phyloP scores from a whole-genome alignment of 169 alveolate species.

The Plasmodium ovale region DNA sequence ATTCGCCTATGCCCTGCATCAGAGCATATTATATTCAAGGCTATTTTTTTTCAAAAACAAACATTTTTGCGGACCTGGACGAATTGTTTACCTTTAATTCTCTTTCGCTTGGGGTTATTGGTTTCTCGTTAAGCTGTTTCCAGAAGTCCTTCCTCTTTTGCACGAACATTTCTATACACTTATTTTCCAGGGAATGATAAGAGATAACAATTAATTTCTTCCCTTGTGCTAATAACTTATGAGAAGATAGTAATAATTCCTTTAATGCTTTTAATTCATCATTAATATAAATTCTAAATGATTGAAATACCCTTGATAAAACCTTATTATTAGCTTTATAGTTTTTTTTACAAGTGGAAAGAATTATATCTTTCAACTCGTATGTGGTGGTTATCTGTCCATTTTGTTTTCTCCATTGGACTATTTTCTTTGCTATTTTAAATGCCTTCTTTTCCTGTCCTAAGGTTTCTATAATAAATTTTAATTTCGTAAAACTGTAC shows the following conservation, averaged over 20 bases:
- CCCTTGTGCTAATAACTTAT: slow-evolving; percentile 75
- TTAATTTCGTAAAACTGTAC: slow-evolving; percentile 40
- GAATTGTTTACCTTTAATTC: slow-evolving; percentile 66
- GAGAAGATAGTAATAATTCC: slow-evolving; percentile 75
- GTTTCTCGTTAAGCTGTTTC: slow-evolving; percentile 20
- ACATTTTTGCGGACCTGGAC: slow-evolving; percentile 75
- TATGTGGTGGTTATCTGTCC: slow-evolving; percentile 78
- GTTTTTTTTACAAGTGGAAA: slow-evolving; percentile 76
- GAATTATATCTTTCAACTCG: slow-evolving; percentile 77
- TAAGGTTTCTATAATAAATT: slow-evolving; percentile 43
- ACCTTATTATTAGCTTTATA: slow-evolving; percentile 78
- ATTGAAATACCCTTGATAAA: slow-evolving; percentile 84
- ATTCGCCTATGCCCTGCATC: not conserved
- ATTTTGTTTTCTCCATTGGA: slow-evolving; percentile 70
- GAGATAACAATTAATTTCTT: slow-evolving; percentile 80
- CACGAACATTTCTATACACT: slow-evolving; percentile 73
- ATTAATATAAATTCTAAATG: slow-evolving; percentile 83
- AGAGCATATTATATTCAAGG: not conserved
- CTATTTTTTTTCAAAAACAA: slow-evolving; percentile 45
- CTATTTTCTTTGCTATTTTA: slow-evolving; percentile 68
- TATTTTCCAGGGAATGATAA: slow-evolving; percentile 86
- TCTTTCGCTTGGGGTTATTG: slow-evolving; percentile 43
- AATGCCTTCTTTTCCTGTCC: slow-evolving; percentile 74
- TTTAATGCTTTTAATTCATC: slow-evolving; percentile 81
- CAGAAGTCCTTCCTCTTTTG: slow-evolving; percentile 16